Conservation (phyloP, 2,329 filamentous ascomycete species). For the Alternaria gaisen region DNA sequence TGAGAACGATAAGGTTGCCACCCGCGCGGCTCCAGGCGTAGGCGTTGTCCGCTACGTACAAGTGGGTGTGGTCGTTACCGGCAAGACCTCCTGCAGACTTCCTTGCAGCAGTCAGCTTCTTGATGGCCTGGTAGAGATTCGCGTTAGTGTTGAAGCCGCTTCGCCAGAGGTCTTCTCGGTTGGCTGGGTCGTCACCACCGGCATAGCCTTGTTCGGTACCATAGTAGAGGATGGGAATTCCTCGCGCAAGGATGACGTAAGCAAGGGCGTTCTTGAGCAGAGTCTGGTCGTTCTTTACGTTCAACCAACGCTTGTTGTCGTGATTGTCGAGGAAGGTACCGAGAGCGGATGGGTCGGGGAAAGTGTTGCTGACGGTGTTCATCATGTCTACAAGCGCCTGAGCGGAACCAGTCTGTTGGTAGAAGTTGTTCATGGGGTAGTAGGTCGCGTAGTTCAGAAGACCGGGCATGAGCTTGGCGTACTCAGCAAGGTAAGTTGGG, state of each 20-base stretch:
- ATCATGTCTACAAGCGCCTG: conserved; percentile 49
- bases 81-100: conserved; percentile 54
- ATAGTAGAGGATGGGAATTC: conserved; percentile 54
- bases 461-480: conserved; percentile 64
- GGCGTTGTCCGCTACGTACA: conserved; percentile 54
- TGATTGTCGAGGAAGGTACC: conserved; percentile 54
- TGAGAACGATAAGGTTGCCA: conserved; percentile 58
- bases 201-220: conserved; percentile 52
- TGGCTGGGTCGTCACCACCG: conserved; percentile 50
- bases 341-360: conserved; percentile 47
- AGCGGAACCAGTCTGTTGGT: conserved; percentile 42
- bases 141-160: conserved; percentile 45
- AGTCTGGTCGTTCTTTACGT: conserved; percentile 46
- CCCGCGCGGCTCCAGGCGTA: conserved; percentile 59
- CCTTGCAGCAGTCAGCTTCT: conserved; percentile 37
- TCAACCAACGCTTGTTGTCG: conserved; percentile 51
- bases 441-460: conserved; percentile 68
- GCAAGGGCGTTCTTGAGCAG: conserved; percentile 52
- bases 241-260: conserved; percentile 49
- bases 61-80: conserved; percentile 56
- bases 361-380: conserved; percentile 42
- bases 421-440: conserved; percentile 51
- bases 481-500: conserved; percentile 61
- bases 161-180: conserved; percentile 54
- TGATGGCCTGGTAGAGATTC: conserved; percentile 42